Conservation (phyloP, 768 basidiomycete species). For the Chalciporus pseudorubinellus region DNA sequence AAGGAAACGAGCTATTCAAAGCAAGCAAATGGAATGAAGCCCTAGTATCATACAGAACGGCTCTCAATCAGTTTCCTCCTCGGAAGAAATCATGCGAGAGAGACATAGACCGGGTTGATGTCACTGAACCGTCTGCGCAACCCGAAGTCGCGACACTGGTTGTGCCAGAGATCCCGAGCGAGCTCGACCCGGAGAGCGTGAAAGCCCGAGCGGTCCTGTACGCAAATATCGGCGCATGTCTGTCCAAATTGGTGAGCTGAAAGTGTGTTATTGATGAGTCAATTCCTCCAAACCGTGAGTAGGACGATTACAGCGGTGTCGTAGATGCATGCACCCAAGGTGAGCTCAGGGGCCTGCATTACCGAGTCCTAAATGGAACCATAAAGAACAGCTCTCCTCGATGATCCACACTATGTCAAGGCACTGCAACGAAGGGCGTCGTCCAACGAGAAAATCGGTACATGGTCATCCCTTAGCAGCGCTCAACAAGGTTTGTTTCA, state of each 20-base stretch:
- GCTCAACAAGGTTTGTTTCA: constrained; percentile 76
- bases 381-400: constrained; percentile 63
- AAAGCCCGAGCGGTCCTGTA: constrained; percentile 71
- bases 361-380: constrained; percentile 1
- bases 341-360: constrained; percentile 13
- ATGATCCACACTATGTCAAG: constrained; percentile 84
- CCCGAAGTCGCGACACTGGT: background rate
- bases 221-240: constrained; percentile 88
- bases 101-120: constrained; percentile 17
- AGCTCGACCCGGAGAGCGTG: constrained; percentile 45
- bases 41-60: constrained; percentile 64
- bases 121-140: constrained; percentile 10
- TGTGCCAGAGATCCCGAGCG: constrained; percentile 23
- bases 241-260: constrained; percentile 66
- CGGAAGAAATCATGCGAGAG: constrained; percentile 26
- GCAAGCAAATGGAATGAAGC: constrained; percentile 67
- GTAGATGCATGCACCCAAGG: constrained; percentile 82
- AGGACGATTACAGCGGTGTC: constrained; percentile 79
- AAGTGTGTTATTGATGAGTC: background rate
- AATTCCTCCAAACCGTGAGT: constrained; percentile 4
- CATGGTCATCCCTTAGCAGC: constrained; percentile 79
- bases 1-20: constrained; percentile 77
- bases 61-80: constrained; percentile 63
- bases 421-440: constrained; percentile 85
- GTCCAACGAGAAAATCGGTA: constrained; percentile 75